Conservation (phyloP, 1,284 basidiomycete species). For the Agaricales sp. region DNA sequence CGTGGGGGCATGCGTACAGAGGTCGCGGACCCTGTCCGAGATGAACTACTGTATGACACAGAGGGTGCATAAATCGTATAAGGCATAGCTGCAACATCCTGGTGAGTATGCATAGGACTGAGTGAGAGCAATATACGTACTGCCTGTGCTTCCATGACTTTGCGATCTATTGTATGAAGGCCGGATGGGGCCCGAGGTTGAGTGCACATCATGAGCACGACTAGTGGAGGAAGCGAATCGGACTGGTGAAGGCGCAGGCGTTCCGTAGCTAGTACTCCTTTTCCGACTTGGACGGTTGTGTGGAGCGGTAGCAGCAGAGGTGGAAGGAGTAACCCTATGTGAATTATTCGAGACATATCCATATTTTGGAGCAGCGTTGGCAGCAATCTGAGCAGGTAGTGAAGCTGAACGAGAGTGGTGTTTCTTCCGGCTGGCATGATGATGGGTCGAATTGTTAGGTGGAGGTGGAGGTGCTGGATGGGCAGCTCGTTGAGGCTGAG, state of each 20-base stretch:
- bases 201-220: background rate
- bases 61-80: background rate
- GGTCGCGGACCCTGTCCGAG: background rate
- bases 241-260: background rate
- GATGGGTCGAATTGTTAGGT: background rate
- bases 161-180: background rate
- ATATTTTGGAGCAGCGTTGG: background rate
- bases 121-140: background rate
- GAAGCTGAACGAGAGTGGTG: background rate
- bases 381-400: background rate
- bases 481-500: background rate
- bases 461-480: background rate
- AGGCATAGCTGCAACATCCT: background rate
- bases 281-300: background rate
- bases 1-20: background rate
- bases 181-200: background rate
- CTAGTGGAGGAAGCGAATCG: background rate
- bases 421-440: background rate
- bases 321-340: background rate
- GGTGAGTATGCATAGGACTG: background rate
- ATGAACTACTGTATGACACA: background rate
- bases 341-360: background rate
- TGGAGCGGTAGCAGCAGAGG: background rate
- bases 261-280: background rate
- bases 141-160: background rate